These are phyloP conservation scores for Chenopodium berlandieri DNA, from an alignment of 148 eudicot genomes.

Conservation along the genomic window DNA sequence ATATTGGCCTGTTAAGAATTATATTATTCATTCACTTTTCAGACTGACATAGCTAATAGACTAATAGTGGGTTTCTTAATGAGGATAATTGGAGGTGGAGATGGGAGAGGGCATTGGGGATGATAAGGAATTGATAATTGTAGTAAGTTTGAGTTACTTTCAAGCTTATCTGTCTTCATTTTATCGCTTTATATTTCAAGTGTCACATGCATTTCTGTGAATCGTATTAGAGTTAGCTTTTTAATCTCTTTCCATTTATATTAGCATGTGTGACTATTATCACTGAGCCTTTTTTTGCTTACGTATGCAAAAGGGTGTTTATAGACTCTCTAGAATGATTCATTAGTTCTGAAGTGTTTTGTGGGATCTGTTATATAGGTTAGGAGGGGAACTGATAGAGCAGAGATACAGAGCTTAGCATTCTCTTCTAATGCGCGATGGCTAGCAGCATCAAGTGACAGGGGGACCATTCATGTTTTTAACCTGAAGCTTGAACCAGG, in stretches of 20 bases:
- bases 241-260: not conserved
- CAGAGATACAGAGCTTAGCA: slow-evolving; percentile 67
- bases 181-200: not conserved
- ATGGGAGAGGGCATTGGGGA: no score
- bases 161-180: not conserved
- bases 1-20: not conserved
- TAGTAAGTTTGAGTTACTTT: not conserved
- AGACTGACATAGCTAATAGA: no score
- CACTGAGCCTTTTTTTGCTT: not conserved
- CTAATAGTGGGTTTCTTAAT: no score
- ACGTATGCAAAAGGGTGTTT: not conserved
- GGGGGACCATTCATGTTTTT: slow-evolving; percentile 77
- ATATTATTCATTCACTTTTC: no score
- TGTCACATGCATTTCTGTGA: not conserved
- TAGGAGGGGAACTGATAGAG: slow-evolving; percentile 72
- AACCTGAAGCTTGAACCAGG: slow-evolving; percentile 61
- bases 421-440: slow-evolving; percentile 65
- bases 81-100: no score
- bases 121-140: no score
- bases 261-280: not conserved
- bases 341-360: not conserved
- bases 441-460: slow-evolving; percentile 72
- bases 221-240: no score
- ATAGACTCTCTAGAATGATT: no score
- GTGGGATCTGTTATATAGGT: slow-evolving; percentile 38